Conservation (phyloP, 2,329 filamentous ascomycete species). For the Chrysoporthe deuterocubensis region DNA sequence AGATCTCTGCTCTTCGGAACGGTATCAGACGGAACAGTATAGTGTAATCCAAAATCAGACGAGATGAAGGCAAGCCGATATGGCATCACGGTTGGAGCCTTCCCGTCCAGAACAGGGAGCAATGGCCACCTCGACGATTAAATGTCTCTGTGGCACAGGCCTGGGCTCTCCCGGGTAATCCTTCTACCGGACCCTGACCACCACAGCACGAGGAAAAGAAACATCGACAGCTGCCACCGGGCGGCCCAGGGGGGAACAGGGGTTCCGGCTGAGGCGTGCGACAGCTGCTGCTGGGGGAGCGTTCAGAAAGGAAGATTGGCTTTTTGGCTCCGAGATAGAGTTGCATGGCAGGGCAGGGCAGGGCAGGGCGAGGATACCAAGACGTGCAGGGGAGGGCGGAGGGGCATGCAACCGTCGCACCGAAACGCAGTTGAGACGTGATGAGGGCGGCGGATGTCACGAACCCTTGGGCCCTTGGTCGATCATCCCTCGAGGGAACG, state of each 20-base stretch:
- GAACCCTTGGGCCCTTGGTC: conserved; percentile 15
- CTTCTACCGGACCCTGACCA: no score
- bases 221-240: no score
- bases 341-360: conserved; percentile 11
- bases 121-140: no score
- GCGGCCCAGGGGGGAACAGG: not conserved
- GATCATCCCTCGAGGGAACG: not conserved
- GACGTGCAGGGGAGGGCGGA: conserved; percentile 10
- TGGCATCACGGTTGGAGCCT: not conserved
- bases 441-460: conserved; percentile 25
- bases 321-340: conserved; percentile 24
- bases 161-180: no score
- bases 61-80: not conserved
- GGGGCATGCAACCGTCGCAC: conserved; percentile 26
- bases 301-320: conserved; percentile 9
- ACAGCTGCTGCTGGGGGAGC: not conserved
- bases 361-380: not conserved
- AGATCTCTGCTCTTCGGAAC: not conserved
- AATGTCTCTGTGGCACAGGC: no score
- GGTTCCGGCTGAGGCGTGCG: not conserved
- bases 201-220: no score
- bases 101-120: not conserved
- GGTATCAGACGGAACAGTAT: not conserved
- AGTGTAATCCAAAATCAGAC: not conserved
- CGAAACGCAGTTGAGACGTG: conserved; percentile 35